phyloP scores from a whole-genome alignment of 768 basidiomycete species.

The Amanita rubescens region DNA sequence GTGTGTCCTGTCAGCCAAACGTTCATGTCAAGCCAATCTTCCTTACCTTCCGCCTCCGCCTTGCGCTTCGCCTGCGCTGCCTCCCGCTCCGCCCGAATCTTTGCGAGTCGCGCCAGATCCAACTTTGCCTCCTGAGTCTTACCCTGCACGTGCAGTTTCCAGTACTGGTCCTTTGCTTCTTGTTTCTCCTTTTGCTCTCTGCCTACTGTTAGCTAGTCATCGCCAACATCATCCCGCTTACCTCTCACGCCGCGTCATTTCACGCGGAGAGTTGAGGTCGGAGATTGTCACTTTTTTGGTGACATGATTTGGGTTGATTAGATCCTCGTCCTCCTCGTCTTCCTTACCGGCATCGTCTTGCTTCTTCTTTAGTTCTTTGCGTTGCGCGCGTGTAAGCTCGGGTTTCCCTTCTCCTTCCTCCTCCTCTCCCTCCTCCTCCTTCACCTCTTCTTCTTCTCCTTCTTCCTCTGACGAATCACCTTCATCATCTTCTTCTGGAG shows the following conservation, averaged over 20 bases:
- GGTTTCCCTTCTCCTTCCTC: slow-evolving; percentile 37
- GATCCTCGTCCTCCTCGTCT: slow-evolving; percentile 51
- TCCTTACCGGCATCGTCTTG: slow-evolving; percentile 37
- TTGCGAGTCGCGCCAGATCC: slow-evolving; percentile 79
- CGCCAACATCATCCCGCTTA: slow-evolving; percentile 24
- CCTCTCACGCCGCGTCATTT: slow-evolving; percentile 64
- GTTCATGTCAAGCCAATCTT: not conserved
- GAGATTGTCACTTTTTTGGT: slow-evolving; percentile 69
- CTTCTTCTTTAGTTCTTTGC: slow-evolving; percentile 81
- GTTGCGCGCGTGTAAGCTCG: slow-evolving; percentile 64
- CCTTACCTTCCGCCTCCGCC: slow-evolving; percentile 79
- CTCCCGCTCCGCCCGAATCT: slow-evolving; percentile 84
- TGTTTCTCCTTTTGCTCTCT: slow-evolving; percentile 92
- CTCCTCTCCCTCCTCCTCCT: slow-evolving; percentile 39
- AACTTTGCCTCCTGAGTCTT: slow-evolving; percentile 89
- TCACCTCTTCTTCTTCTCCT: slow-evolving; percentile 30
- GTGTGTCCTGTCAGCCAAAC: no score
- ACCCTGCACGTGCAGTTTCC: slow-evolving; percentile 77
- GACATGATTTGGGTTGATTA: slow-evolving; percentile 76
- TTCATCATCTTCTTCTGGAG: slow-evolving; percentile 32
- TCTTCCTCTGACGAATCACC: slow-evolving; percentile 39
- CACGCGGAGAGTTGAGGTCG: slow-evolving; percentile 57
- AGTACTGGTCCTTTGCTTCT: slow-evolving; percentile 81
- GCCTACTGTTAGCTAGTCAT: slow-evolving; percentile 1
- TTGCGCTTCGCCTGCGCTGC: slow-evolving; percentile 81